A percentile compares a stretch with the other conserved stretches of the same genome.
phyloP scores from a whole-genome alignment of 345 rosid species.

The Salix udensis region DNA sequence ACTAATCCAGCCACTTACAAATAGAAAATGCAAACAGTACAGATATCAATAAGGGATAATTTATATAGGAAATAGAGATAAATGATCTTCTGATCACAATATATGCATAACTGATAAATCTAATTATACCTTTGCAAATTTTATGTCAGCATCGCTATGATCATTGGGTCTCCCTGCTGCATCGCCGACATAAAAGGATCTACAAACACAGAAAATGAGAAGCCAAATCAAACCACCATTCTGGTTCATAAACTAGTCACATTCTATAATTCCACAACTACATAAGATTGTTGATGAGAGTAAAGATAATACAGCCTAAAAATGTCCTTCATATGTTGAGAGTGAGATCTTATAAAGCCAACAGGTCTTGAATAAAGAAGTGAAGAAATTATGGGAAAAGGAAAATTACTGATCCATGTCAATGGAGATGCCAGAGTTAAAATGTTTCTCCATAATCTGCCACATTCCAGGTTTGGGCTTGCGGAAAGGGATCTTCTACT shows the following conservation, averaged over 20 bases:
- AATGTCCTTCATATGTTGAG: not conserved
- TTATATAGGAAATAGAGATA: not conserved
- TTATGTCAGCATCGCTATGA: slow-evolving; percentile 82
- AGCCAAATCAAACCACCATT: not conserved
- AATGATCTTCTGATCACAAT: not conserved
- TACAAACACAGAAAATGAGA: slow-evolving; percentile 16
- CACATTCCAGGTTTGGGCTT: slow-evolving; percentile 95
- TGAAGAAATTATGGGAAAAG: slow-evolving; percentile 1
- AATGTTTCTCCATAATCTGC: slow-evolving; percentile 72
- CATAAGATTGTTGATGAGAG: not conserved
- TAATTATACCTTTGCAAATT: slow-evolving; percentile 71
- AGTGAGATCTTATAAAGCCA: not conserved
- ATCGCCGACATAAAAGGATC: slow-evolving; percentile 96
- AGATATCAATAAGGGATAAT: not conserved
- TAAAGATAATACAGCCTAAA: not conserved
- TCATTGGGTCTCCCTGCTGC: slow-evolving; percentile 84
- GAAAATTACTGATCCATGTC: slow-evolving; percentile 69
- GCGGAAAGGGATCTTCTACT: slow-evolving; percentile 64
- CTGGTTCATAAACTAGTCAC: not conserved
- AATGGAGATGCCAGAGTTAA: slow-evolving; percentile 75
- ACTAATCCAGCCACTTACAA: not conserved
- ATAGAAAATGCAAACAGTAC: not conserved
- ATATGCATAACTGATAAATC: not conserved
- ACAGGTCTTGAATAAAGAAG: not conserved
- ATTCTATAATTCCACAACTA: not conserved